A percentile compares a stretch with the other conserved stretches of the same genome.
Evolutionary conservation across 345 rosid species (phyloP).

Genomic region (Lenwebbia sp.): DNA sequence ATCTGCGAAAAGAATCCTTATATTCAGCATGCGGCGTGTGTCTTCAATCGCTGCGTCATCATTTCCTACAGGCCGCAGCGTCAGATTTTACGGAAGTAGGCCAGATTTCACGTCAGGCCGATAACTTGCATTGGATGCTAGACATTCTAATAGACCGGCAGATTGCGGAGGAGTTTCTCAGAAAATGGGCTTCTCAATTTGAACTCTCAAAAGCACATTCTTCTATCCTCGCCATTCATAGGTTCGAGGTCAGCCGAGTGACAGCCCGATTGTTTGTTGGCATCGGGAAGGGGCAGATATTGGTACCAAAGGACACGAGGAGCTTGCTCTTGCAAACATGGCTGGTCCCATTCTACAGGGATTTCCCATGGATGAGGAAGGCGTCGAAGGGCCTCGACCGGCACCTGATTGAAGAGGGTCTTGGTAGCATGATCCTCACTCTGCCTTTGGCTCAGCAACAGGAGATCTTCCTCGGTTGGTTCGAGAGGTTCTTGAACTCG

Average conservation of each 20-base stretch:
- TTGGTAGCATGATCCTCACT: conserved; percentile 88
- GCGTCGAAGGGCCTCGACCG: conserved; percentile 88
- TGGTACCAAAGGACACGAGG: conserved; percentile 78
- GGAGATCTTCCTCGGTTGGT: conserved; percentile 90
- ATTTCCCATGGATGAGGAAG: conserved; percentile 96
- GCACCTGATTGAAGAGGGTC: conserved; percentile 86
- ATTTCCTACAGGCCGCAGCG: conserved; percentile 56
- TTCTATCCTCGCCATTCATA: conserved; percentile 73
- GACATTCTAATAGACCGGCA: conserved; percentile 90
- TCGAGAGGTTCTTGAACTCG: conserved; percentile 75
- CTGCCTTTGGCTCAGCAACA: conserved; percentile 90
- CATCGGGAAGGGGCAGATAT: conserved; percentile 83
- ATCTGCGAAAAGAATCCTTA: conserved; percentile 72
- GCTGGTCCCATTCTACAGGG: conserved; percentile 91
- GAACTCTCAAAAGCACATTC: conserved; percentile 64
- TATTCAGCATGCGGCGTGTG: conserved; percentile 78
- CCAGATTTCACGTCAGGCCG: conserved; percentile 90
- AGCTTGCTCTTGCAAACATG: conserved; percentile 71
- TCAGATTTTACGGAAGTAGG: conserved; percentile 50
- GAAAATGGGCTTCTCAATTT: conserved; percentile 83
- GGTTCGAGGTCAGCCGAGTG: conserved; percentile 78
- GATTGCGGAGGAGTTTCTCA: conserved; percentile 82
- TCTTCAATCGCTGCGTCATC: conserved; percentile 48
- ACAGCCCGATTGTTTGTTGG: conserved; percentile 91
- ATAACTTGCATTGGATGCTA: conserved; percentile 90